Evolutionary conservation across 768 basidiomycete genomes (phyloP), one percentile per base, ranked within the genome.

Genomic region (Tylopilus sp.): DNA sequence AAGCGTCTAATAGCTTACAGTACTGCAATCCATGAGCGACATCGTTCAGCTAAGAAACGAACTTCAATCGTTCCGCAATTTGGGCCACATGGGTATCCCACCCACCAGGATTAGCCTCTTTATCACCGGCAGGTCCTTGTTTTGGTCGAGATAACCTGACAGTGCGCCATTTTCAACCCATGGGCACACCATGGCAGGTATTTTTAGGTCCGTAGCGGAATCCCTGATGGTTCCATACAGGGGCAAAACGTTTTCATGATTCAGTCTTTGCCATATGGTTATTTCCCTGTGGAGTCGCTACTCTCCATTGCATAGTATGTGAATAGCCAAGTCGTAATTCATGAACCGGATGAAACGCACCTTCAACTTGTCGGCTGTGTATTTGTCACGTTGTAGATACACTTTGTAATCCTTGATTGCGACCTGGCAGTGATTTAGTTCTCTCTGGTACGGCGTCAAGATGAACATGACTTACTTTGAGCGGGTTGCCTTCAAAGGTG

Each of bases 21-120:
- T 49, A 49, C 18, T 35, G 48, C 21, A 49, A 33, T 13, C 48
- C 48, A 18, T 3, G 48, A 26, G 48, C 48, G 15, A 43, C 48
- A 1, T 42, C 31, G n/a, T 42, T 20, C 4, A 35, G n/a, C 48
- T 42, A 11, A 22, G 15, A 35, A 41, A 35, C 8, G 15, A 42
- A 20, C 21, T 42, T 15, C 21, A 49, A 30, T 22, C n/a, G 2
- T 30, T 35, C 22, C 17, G 13, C 17, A 15, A 8, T 17, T 17
- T 12, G 30, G 15, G 26, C 9, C 26, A 25, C 28, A 3, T 18
- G 4, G 6, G 17, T 18, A 15, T 33, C 13, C n/a, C 4, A 42
- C 48, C 11, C 6, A 33, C 48, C 21, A 42, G 15, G 5, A 4
- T 23, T 22, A 48, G 10, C 15, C 48, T 42, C 11, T 33, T 5